Evolutionary conservation across 306 rosid species (phyloP).

Genomic region (Senna tora): DNA sequence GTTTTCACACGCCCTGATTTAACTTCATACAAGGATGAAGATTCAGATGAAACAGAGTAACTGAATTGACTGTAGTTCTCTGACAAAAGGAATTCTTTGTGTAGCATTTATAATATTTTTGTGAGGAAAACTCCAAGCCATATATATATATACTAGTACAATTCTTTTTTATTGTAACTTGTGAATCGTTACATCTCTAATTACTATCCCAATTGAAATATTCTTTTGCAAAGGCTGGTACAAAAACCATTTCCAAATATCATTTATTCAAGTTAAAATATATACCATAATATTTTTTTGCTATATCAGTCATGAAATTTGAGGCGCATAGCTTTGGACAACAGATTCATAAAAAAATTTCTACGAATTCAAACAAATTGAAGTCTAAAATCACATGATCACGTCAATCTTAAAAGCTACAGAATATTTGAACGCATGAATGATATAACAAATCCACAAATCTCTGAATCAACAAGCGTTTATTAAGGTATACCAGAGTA

Average conservation of each 20-base stretch:
- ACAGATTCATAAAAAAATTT: neutral
- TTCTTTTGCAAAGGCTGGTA: neutral
- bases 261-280: neutral
- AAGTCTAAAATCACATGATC: neutral
- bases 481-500: neutral
- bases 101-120: too few relatives aligned
- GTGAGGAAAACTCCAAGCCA: too few relatives aligned
- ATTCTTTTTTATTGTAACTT: too few relatives aligned
- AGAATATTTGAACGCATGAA: too few relatives aligned
- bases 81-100: too few relatives aligned
- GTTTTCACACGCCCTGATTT: slow-evolving; percentile 41
- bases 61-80: too few relatives aligned
- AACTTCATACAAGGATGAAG: neutral
- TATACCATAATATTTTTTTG: neutral
- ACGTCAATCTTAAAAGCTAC: neutral
- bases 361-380: neutral
- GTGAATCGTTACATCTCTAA: too few relatives aligned
- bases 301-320: neutral
- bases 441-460: slow-evolving; percentile 11
- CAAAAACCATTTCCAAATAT: neutral
- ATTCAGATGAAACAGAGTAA: neutral
- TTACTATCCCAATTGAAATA: too few relatives aligned
- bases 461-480: slow-evolving; percentile 17
- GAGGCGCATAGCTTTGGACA: neutral
- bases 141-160: too few relatives aligned